These are phyloP conservation scores for Suillus decipiens DNA, from an alignment of 768 basidiomycete genomes.

Conservation along the genomic window DNA sequence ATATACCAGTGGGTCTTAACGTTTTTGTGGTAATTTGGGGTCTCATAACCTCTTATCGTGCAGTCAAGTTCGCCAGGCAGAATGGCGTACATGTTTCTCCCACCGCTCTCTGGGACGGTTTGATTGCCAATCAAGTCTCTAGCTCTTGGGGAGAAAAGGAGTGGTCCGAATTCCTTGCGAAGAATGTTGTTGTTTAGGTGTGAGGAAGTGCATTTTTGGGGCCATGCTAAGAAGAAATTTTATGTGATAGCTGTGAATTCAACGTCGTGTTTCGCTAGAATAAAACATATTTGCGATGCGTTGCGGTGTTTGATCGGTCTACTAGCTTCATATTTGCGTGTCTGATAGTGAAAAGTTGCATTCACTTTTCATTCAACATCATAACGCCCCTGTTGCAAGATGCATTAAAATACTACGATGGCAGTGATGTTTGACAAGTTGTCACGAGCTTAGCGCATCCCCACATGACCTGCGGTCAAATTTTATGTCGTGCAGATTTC, in stretches of 20 bases:
- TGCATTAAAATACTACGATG: too few relatives aligned
- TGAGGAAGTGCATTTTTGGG: background rate
- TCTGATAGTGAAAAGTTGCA: background rate
- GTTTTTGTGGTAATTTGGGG: background rate
- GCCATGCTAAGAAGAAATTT: background rate
- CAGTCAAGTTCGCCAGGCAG: constrained; percentile 90
- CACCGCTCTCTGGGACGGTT: constrained; percentile 76
- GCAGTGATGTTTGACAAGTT: too few relatives aligned
- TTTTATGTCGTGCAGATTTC: too few relatives aligned
- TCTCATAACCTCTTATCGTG: background rate
- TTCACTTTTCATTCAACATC: too few relatives aligned
- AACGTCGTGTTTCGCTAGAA: background rate
- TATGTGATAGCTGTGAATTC: background rate
- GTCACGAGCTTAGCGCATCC: too few relatives aligned
- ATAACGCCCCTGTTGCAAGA: too few relatives aligned
- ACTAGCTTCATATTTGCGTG: background rate
- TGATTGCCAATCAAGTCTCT: constrained; percentile 69
- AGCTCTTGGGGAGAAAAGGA: constrained; percentile 83
- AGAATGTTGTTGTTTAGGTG: constrained; percentile 51
- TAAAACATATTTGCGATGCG: background rate
- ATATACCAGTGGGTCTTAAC: constrained; percentile 67
- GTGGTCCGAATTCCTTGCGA: constrained; percentile 74
- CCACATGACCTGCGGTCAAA: too few relatives aligned
- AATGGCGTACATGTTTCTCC: constrained; percentile 93
- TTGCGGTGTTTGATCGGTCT: background rate